Evolutionary conservation across 208 protist genomes (phyloP).

Genomic region (Leishmania turanica): DNA sequence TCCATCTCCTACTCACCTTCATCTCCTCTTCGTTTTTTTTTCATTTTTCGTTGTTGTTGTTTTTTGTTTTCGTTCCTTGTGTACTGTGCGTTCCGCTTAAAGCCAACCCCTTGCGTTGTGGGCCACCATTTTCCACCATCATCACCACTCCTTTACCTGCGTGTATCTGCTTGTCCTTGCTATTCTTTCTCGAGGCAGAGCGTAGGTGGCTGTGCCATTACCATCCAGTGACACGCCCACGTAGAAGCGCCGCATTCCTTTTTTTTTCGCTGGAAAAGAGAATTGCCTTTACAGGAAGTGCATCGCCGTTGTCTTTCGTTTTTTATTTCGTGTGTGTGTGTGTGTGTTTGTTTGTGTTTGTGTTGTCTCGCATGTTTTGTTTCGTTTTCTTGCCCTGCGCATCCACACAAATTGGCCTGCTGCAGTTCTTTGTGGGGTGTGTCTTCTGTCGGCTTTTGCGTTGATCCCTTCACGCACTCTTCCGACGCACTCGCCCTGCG

Average conservation of each 20-base stretch:
- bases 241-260: not conserved
- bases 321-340: not conserved
- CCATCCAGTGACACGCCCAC: not conserved
- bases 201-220: not conserved
- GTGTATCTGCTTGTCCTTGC: not conserved
- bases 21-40: not conserved
- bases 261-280: not conserved
- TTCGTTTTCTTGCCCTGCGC: not conserved
- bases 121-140: not conserved
- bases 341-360: not conserved
- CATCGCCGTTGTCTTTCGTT: not conserved
- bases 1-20: not conserved
- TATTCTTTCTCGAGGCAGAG: not conserved
- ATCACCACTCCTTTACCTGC: not conserved
- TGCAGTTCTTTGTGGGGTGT: not conserved
- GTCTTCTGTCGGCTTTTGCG: not conserved
- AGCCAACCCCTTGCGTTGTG: not conserved
- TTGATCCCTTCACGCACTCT: not conserved
- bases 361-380: not conserved
- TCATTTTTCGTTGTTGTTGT: too few relatives aligned
- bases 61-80: not conserved
- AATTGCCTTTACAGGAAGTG: not conserved
- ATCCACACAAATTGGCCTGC: not conserved
- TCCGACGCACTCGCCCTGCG: too few relatives aligned
- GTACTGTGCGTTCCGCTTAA: not conserved